Evolutionary conservation across 306 rosid species (phyloP).

Genomic region (Castanea sativa): DNA sequence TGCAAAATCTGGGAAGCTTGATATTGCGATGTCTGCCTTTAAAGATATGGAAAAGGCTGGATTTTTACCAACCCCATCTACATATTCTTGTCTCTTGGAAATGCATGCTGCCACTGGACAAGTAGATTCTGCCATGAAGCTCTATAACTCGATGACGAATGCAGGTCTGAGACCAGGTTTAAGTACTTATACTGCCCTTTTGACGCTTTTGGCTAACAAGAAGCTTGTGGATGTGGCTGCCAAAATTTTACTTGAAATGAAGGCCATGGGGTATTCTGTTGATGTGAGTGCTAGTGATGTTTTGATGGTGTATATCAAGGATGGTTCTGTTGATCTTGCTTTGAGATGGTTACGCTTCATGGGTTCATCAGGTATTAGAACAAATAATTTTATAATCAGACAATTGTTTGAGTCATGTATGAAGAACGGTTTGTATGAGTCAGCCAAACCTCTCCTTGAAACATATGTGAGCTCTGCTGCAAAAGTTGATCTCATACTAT

Average conservation of each 20-base stretch:
- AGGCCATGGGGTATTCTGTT: constrained; percentile 85
- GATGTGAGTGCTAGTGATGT: constrained; percentile 93
- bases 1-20: constrained; percentile 94
- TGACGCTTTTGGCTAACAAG: constrained; percentile 81
- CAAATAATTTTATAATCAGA: constrained; percentile 82
- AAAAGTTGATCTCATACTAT: constrained; percentile 88
- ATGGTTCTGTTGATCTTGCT: constrained; percentile 86
- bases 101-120: constrained; percentile 92
- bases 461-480: constrained; percentile 81
- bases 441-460: constrained; percentile 90
- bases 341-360: constrained; percentile 91
- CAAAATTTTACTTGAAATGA: constrained; percentile 90
- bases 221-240: constrained; percentile 77
- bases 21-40: constrained; percentile 79
- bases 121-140: constrained; percentile 87
- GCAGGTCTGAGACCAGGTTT: constrained; percentile 85
- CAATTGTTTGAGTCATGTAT: constrained; percentile 93
- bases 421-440: constrained; percentile 76
- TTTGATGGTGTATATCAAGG: constrained; percentile 92
- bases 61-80: constrained; percentile 90
- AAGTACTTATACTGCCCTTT: constrained; percentile 75
- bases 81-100: constrained; percentile 84
- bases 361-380: constrained; percentile 90
- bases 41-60: constrained; percentile 97
- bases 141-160: constrained; percentile 87